Evolutionary conservation across 202 grass and related monocot species (phyloP), one percentile per base, ranked within the genome.

Genomic region (Elaeis oleifera): DNA sequence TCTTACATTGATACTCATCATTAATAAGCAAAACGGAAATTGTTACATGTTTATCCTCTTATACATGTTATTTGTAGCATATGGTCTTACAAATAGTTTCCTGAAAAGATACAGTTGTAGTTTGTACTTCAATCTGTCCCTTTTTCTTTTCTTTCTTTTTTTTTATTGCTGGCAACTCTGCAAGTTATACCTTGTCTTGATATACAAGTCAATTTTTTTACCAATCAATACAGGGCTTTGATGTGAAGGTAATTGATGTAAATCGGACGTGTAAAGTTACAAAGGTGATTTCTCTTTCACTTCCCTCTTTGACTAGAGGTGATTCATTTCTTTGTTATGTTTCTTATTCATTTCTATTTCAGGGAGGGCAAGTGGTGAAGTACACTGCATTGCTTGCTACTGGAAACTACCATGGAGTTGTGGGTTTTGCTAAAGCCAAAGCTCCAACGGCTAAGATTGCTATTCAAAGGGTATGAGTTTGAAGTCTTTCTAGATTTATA

Each of bases 331-430:
- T 61, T 39, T 16, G 6, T 53, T 5, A 49, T 49, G 14, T 50
- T 23, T 17, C 25, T 44, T 74, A 17, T 24, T 20, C 6, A 26
- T 63, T 13, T 25, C 63, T 36, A 54, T 69, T 48, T n/a, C 73
- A 96, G 92, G 92, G 87, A 71, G 92, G 92, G 54, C 92, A 89
- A 91, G 61, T 96, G 65, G 84, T 78, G 64, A 96, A 90, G 74
- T 96, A 53, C 70, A 90, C 84, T 11, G 91, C 91, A 53, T 53
- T 96, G 51, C 54, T 96, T 68, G 87, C 87, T 54, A 96, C 91
- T 79, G 87, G 91, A 74, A 96, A 96, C 68, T 91, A 91, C 71
- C 63, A 96, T 81, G 92, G 92, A 71, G 92, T 96, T 57, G 84
- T 96, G 26, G 87, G 92, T 64, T 96, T 96, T 67, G 84, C 84